phyloP scores from a whole-genome alignment of 225 moss, liverwort and hornwort genomes.

The Polytrichum commune region DNA sequence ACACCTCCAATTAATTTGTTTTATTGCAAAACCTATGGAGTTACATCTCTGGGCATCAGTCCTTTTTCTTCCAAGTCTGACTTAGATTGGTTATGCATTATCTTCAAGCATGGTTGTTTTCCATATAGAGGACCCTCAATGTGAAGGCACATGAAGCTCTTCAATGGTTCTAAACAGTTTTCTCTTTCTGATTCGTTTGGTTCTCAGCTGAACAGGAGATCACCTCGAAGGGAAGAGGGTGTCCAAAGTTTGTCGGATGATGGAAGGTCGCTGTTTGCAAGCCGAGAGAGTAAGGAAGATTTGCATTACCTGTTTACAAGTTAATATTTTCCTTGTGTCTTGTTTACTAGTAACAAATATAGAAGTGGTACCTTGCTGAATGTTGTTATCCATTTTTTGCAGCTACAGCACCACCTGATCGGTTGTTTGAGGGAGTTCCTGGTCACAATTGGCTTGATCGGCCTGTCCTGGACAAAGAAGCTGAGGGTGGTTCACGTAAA shows the following conservation, averaged over 20 bases:
- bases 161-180: not conserved
- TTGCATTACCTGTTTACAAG: no score
- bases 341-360: no score
- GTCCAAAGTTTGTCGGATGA: slow-evolving; percentile 39
- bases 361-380: no score
- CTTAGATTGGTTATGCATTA: no score
- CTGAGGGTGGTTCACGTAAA: slow-evolving; percentile 61
- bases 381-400: not conserved
- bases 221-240: slow-evolving; percentile 41
- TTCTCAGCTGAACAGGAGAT: slow-evolving; percentile 44
- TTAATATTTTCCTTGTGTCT: no score
- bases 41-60: no score
- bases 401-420: slow-evolving; percentile 29
- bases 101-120: not conserved
- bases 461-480: slow-evolving; percentile 42
- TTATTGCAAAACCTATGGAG: no score
- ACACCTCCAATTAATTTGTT: not conserved
- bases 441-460: slow-evolving; percentile 58
- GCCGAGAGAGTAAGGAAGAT: slow-evolving; percentile 35
- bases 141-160: not conserved
- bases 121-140: no score
- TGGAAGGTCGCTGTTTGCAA: slow-evolving; percentile 30
- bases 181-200: not conserved
- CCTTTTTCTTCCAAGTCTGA: no score
- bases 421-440: slow-evolving; percentile 54